Percentiles rank a stretch among this genome's conserved stretches.
These are phyloP conservation scores for Rhodotorula mucilaginosa DNA, from an alignment of 1,284 basidiomycete genomes.

Conservation along the genomic window DNA sequence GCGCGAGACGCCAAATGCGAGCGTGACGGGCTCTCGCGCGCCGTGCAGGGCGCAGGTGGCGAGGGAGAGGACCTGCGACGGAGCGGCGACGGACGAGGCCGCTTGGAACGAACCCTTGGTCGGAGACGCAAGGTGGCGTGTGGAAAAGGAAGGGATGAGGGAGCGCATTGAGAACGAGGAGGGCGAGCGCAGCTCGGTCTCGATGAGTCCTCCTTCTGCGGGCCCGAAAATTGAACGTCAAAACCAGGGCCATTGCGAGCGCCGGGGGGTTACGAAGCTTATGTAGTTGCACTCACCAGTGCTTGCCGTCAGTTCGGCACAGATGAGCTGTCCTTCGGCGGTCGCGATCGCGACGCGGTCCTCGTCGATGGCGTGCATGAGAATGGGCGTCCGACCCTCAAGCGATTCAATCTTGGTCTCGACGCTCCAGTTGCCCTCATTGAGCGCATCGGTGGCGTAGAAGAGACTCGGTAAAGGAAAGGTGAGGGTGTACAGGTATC, in stretches of 20 bases:
- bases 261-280: too few relatives aligned
- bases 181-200: constrained; percentile 31
- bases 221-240: neutral
- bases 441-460: constrained; percentile 11
- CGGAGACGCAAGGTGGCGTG: constrained; percentile 23
- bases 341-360: constrained; percentile 21
- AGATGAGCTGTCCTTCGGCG: constrained; percentile 22
- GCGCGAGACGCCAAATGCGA: constrained; percentile 74
- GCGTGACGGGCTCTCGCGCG: neutral
- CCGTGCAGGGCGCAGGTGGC: constrained; percentile 3
- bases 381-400: constrained; percentile 16
- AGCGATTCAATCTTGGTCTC: constrained; percentile 31
- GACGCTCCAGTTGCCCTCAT: constrained; percentile 18
- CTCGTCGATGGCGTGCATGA: constrained; percentile 26
- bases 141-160: constrained; percentile 39
- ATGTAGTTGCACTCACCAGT: constrained; percentile 1
- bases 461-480: constrained; percentile 56
- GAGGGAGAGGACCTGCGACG: constrained; percentile 27
- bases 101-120: constrained; percentile 1
- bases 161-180: constrained; percentile 32
- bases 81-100: constrained; percentile 8
- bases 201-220: constrained; percentile 30
- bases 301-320: constrained; percentile 17
- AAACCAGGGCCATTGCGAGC: too few relatives aligned
- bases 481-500: constrained; percentile 72